phyloP scores from a whole-genome alignment of 306 rosid genomes.

The Begonia fuchsioides region DNA sequence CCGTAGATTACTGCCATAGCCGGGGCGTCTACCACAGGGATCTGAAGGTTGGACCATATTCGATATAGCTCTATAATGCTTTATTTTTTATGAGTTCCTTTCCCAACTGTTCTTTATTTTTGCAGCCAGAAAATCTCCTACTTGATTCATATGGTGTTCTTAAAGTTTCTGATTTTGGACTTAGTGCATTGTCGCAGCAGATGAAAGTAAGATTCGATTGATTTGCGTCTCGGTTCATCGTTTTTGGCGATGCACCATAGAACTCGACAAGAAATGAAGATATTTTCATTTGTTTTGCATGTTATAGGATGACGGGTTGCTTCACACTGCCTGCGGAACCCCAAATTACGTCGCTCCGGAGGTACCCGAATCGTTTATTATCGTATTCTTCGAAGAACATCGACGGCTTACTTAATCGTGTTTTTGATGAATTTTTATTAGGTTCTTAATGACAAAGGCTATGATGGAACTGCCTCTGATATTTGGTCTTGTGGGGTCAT shows the following conservation, averaged over 20 bases:
- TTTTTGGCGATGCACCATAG: too few species aligned
- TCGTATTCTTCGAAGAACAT: not conserved
- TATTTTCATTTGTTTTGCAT: not conserved
- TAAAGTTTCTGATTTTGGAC: constrained; percentile 88
- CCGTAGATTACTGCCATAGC: constrained; percentile 95
- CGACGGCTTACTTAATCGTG: not conserved
- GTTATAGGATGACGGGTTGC: constrained; percentile 73
- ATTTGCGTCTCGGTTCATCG: too few species aligned
- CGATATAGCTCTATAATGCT: not conserved
- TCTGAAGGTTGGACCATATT: constrained; percentile 45
- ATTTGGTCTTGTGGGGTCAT: constrained; percentile 98
- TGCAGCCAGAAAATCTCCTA: constrained; percentile 98
- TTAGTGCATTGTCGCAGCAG: constrained; percentile 64
- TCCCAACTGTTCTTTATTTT: constrained; percentile 3
- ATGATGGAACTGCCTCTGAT: constrained; percentile 87
- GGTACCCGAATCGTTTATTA: constrained; percentile 25
- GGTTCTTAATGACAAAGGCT: constrained; percentile 85
- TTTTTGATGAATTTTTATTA: constrained; percentile 6
- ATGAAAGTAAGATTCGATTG: constrained; percentile 28
- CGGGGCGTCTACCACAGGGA: constrained; percentile 96
- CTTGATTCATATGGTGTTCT: constrained; percentile 61
- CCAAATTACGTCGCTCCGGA: constrained; percentile 99
- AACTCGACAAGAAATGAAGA: not conserved
- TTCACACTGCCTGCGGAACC: constrained; percentile 97
- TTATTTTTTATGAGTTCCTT: not conserved